phyloP scores from a whole-genome alignment of 1,139 yeast genomes.

The Pichia sp. region DNA sequence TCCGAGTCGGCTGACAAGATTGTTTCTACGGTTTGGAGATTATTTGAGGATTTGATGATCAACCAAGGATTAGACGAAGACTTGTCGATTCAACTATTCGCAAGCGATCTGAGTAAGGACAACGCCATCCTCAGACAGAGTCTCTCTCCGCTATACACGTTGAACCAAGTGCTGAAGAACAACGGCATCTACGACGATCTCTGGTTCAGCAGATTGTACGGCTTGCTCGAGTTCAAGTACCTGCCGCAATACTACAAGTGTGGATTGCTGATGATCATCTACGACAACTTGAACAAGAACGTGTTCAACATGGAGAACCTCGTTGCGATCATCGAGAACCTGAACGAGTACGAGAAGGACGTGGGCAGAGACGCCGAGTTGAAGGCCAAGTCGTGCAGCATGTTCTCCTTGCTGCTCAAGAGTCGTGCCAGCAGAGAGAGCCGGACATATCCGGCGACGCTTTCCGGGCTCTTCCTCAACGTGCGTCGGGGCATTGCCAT shows the following conservation, averaged over 20 bases:
- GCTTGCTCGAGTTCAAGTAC: conserved; percentile 61
- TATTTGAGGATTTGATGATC: conserved; percentile 60
- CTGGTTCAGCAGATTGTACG: conserved; percentile 40
- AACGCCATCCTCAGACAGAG: conserved; percentile 29
- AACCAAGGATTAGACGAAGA: conserved; percentile 53
- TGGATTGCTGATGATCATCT: conserved; percentile 39
- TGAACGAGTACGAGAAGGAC: conserved; percentile 25
- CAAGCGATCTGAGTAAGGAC: neutral
- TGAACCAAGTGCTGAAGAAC: conserved; percentile 20
- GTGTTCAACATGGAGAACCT: conserved; percentile 23
- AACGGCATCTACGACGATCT: conserved; percentile 18
- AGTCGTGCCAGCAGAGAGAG: neutral
- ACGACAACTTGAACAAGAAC: conserved; percentile 22
- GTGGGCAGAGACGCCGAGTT: conserved; percentile 15
- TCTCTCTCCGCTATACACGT: conserved; percentile 28
- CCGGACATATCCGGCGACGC: neutral
- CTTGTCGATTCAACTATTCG: conserved; percentile 9
- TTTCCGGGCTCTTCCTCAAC: neutral
- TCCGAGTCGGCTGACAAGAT: conserved; percentile 55
- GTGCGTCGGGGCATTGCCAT: conserved; percentile 13
- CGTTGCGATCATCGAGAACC: conserved; percentile 24
- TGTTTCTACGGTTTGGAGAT: conserved; percentile 37
- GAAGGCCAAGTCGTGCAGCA: conserved; percentile 11
- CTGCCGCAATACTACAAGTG: conserved; percentile 60
- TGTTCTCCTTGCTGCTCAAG: conserved; percentile 18